Base-by-base conservation (phyloP, 1,284 basidiomycete species). In the Melampsora larici-populina region DNA sequence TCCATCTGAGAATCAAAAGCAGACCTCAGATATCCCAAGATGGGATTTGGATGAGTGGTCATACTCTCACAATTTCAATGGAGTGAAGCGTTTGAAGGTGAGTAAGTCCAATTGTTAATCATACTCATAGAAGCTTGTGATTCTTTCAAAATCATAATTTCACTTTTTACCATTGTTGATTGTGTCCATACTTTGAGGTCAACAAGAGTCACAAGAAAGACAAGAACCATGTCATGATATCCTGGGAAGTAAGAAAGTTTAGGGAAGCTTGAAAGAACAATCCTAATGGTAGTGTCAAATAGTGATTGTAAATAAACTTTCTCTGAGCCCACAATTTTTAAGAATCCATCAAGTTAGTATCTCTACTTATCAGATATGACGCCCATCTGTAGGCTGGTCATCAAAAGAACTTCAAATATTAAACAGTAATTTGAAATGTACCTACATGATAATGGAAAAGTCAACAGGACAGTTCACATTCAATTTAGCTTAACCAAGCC, bases 211-310 rank as follows among this genome's bases (percentile, higher is more conserved):
- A 83, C 79, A 0, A 83, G 79, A 8, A 83, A 78, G 24, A 83
- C 79, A 5, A 82, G 81, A 13, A 82, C 79, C 60, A 83, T 83
- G 79, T 83, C 80, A 68, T 79, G 70, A 40, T 79, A 81, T 15
- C 81, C 82, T 43, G 82, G 82, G 36, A 83, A 83, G 77, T 83
- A 83, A 40, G 81, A 79, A 74, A 83, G 51, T 0, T 79, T 79
- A 0, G 82, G 82, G 51, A 80, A 79, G 8, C 75, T 78, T 0
- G 82, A 76, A n/a, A 83, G 49, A 9, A 79, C 79, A 3, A 60
- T 77, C 36, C 82, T 66, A 58, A 83, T 83, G 18, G 80, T 72
- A 0, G 70, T 55, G 31, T 79, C 79, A 11, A 83, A 79, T 36
- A 79, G 62, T n/a, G 48, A 29, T 5, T 80, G 78, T 7, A 81